A percentile compares a stretch with the other conserved stretches of the same genome.
Evolutionary conservation across 2,329 filamentous ascomycete genomes (phyloP).

Genomic region (Aureobasidium lini): DNA sequence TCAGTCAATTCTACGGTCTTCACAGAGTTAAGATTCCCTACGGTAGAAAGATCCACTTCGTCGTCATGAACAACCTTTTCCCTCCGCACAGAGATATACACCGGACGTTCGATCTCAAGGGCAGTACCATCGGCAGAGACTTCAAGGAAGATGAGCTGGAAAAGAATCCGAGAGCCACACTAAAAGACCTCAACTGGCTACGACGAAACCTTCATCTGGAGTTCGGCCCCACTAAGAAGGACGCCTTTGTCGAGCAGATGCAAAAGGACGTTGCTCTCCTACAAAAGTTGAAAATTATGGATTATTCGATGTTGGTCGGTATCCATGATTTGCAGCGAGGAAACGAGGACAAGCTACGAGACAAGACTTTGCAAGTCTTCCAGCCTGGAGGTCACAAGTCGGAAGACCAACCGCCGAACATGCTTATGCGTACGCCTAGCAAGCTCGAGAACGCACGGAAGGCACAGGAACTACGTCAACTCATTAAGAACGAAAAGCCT

Average conservation of each 20-base stretch:
- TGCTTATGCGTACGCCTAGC: constrained; percentile 82
- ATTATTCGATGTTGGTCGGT: constrained; percentile 90
- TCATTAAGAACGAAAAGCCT: constrained; percentile 86
- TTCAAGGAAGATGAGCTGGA: constrained; percentile 82
- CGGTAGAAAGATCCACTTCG: constrained; percentile 96
- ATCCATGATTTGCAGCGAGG: constrained; percentile 86
- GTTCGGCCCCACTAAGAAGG: constrained; percentile 81
- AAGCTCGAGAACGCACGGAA: constrained; percentile 88
- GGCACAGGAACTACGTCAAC: constrained; percentile 81
- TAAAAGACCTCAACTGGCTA: constrained; percentile 97
- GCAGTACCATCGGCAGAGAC: constrained; percentile 88
- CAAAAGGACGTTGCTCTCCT: constrained; percentile 78
- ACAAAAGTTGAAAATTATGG: constrained; percentile 91
- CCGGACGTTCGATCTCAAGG: constrained; percentile 93
- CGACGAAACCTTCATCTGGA: constrained; percentile 78
- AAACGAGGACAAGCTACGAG: constrained; percentile 86
- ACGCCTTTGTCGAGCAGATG: constrained; percentile 81
- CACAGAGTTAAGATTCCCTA: constrained; percentile 98
- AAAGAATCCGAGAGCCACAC: constrained; percentile 80
- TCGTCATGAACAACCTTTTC: constrained; percentile 99
- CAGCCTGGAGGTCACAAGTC: constrained; percentile 66
- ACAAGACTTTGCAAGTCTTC: constrained; percentile 89
- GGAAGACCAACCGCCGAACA: constrained; percentile 38
- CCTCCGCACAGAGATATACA: constrained; percentile 96
- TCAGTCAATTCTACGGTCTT: constrained; percentile 95